phyloP scores from a whole-genome alignment of 345 rosid genomes.

The Murraya paniculata region DNA sequence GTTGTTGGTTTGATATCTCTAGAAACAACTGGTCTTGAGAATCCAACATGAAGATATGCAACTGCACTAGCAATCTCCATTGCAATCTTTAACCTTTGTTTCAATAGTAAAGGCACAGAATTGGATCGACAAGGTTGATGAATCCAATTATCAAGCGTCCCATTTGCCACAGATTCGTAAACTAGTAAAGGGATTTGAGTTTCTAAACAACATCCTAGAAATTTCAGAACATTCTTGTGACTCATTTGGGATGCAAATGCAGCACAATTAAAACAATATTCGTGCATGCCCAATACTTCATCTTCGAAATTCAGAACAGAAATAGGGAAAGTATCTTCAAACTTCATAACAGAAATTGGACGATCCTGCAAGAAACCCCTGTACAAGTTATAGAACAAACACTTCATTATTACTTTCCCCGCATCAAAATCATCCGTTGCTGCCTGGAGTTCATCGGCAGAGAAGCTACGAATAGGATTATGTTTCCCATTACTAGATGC shows the following conservation, averaged over 20 bases:
- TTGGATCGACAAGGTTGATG: neutral
- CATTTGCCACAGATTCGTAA: neutral
- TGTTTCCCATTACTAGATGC: constrained; percentile 14
- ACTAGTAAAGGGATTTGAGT: neutral
- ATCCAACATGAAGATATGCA: constrained; percentile 23
- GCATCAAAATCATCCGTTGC: constrained; percentile 4
- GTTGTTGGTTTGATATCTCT: constrained; percentile 12
- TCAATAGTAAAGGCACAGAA: neutral
- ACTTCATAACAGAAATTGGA: constrained; percentile 14
- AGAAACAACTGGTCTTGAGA: constrained; percentile 17
- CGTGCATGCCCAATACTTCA: no score
- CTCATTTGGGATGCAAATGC: neutral
- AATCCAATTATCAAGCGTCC: neutral
- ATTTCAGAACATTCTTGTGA: neutral
- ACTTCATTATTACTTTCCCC: neutral
- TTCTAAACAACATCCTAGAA: neutral
- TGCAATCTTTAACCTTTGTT: neutral
- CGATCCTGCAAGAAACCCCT: constrained; percentile 14
- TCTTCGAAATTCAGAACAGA: neutral
- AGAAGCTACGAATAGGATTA: constrained; percentile 15
- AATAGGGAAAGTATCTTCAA: neutral
- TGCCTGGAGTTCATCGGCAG: constrained; percentile 10
- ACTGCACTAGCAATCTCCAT: neutral
- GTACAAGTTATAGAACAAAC: neutral
- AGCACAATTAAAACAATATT: neutral